These are phyloP conservation scores for Delphinella strobiligena DNA, from an alignment of 2,329 filamentous ascomycete species.

Conservation along the genomic window DNA sequence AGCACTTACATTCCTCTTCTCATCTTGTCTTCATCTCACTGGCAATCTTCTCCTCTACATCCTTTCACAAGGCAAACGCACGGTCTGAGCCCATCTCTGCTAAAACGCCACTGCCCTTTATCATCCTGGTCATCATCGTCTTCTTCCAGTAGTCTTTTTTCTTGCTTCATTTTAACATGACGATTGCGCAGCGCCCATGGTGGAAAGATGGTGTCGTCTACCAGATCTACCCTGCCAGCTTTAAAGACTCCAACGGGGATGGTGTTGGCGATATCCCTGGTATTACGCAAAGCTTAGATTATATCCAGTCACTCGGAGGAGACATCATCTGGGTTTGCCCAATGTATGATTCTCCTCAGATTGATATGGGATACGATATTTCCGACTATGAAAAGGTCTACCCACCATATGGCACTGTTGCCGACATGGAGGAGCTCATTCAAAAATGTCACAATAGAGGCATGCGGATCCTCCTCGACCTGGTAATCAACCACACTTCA, in stretches of 20 bases:
- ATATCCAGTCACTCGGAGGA: constrained; percentile 48
- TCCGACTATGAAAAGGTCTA: constrained; percentile 56
- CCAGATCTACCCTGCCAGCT: constrained; percentile 34
- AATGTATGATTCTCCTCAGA: constrained; percentile 43
- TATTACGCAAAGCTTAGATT: constrained; percentile 50
- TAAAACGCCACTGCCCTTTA: too few species aligned
- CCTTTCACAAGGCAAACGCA: too few species aligned
- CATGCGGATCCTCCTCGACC: constrained; percentile 61
- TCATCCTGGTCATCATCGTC: background rate
- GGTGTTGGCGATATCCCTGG: constrained; percentile 52
- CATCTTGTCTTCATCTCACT: too few species aligned
- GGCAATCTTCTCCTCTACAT: too few species aligned
- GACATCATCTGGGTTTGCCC: constrained; percentile 58
- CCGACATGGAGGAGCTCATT: constrained; percentile 53
- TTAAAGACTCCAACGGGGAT: constrained; percentile 43
- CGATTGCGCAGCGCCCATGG: constrained; percentile 18
- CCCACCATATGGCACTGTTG: constrained; percentile 52
- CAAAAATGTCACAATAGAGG: constrained; percentile 46
- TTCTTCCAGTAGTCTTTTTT: background rate
- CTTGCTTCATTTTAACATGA: constrained; percentile 1
- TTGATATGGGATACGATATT: constrained; percentile 62
- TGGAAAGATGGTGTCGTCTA: constrained; percentile 36
- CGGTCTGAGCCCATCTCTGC: too few species aligned
- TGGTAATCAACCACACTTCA: constrained; percentile 69
- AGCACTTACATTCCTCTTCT: too few species aligned